Percentiles rank a stretch among this genome's conserved stretches.
phyloP scores from a whole-genome alignment of 768 basidiomycete genomes.

The Galerina sulciceps region DNA sequence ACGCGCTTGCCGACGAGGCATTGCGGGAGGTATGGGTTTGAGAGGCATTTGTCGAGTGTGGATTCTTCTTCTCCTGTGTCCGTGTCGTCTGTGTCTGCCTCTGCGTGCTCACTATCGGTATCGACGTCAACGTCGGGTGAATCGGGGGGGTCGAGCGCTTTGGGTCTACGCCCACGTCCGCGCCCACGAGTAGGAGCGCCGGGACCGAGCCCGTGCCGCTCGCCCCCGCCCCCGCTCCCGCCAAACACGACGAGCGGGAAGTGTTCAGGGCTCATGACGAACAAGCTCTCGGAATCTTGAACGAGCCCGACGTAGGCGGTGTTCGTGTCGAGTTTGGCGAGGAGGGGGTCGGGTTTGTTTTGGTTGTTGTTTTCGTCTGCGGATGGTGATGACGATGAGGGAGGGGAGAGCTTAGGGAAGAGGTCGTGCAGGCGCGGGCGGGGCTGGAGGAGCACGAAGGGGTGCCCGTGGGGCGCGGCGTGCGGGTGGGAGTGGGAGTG shows the following conservation, averaged over 20 bases:
- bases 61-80: slow-evolving; percentile 16
- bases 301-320: slow-evolving; percentile 85
- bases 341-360: slow-evolving; percentile 30
- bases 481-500: slow-evolving; percentile 27
- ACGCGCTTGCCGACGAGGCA: slow-evolving; percentile 68
- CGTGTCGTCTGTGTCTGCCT: slow-evolving; percentile 15
- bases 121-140: background rate
- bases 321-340: slow-evolving; percentile 57
- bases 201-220: background rate
- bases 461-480: slow-evolving; percentile 31
- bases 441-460: slow-evolving; percentile 89
- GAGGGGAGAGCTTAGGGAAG: slow-evolving; percentile 51
- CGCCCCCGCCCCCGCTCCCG: slow-evolving; percentile 13
- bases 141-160: background rate
- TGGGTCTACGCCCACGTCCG: background rate
- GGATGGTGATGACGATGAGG: too few species aligned
- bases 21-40: slow-evolving; percentile 29
- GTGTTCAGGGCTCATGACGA: slow-evolving; percentile 80
- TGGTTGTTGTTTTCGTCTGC: background rate
- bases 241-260: slow-evolving; percentile 86
- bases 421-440: slow-evolving; percentile 76
- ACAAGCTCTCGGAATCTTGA: slow-evolving; percentile 73
- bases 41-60: slow-evolving; percentile 17
- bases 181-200: too few species aligned
- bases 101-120: background rate